Conservation (phyloP, 805 yeast genomes). For the Diddensiella santjacobensis region DNA sequence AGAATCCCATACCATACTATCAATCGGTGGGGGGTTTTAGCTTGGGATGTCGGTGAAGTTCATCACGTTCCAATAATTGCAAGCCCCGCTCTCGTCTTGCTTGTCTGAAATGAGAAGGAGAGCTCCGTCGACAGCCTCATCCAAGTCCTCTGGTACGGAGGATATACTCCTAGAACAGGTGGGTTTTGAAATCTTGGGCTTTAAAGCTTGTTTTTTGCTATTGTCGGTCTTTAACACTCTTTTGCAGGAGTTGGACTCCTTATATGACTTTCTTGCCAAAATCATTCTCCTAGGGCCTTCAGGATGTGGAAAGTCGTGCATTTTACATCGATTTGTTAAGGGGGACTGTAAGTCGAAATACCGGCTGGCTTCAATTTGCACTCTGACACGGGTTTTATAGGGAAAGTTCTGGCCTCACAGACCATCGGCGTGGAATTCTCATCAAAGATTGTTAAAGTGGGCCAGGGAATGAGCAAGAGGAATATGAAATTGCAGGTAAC, state of each 20-base stretch:
- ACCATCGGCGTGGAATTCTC: conserved; percentile 41
- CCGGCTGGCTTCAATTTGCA: too few species aligned
- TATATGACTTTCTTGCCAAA: conserved; percentile 38
- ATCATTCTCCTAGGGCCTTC: conserved; percentile 43
- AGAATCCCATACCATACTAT: background rate
- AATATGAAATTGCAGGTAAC: conserved; percentile 63
- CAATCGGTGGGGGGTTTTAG: too few species aligned
- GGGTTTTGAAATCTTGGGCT: conserved; percentile 6
- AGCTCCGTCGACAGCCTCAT: conserved; percentile 24
- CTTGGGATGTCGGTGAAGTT: background rate
- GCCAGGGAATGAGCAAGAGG: conserved; percentile 24
- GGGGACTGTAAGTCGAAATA: conserved; percentile 32
- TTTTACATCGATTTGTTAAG: conserved; percentile 40
- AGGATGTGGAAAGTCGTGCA: conserved; percentile 46
- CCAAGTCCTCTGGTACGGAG: conserved; percentile 22
- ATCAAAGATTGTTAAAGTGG: conserved; percentile 35
- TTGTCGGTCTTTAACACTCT: background rate
- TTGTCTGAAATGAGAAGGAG: conserved; percentile 22
- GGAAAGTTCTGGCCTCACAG: conserved; percentile 34
- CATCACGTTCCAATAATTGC: background rate
- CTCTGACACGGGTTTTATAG: conserved; percentile 14
- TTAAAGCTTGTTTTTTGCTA: background rate
- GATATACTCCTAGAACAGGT: conserved; percentile 18
- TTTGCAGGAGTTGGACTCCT: conserved; percentile 20
- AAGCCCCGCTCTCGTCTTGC: too few species aligned